These are phyloP conservation scores for Serendipita vermifera DNA, from an alignment of 768 basidiomycete genomes.

Conservation along the genomic window DNA sequence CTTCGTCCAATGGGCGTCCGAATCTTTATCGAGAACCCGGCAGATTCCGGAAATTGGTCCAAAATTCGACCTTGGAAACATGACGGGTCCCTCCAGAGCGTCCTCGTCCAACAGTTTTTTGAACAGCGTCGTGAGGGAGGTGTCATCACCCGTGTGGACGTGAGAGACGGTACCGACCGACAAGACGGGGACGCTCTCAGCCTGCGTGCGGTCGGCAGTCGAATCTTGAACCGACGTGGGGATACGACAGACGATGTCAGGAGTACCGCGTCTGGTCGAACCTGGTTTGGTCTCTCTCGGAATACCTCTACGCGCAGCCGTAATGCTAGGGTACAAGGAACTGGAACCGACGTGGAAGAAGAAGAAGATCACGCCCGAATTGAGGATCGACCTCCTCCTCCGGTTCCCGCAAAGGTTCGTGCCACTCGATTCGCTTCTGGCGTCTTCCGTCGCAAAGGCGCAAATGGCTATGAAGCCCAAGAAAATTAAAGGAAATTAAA, in stretches of 20 bases:
- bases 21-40: conserved; percentile 12
- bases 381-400: not conserved
- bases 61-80: conserved; percentile 11
- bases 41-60: conserved; percentile 9
- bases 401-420: conserved; percentile 4
- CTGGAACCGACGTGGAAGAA: not conserved
- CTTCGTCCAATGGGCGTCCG: conserved; percentile 10
- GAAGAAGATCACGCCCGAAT: not conserved
- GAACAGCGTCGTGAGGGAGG: not conserved
- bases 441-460: not conserved
- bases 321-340: not conserved
- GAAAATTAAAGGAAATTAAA: too few relatives aligned
- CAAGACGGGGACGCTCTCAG: not conserved
- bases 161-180: conserved; percentile 10
- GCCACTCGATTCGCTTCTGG: not conserved
- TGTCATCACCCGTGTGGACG: conserved; percentile 9
- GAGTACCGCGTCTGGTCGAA: not conserved
- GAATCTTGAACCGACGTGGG: not conserved
- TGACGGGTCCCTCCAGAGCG: conserved; percentile 12
- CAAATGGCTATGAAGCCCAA: not conserved
- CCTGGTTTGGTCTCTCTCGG: conserved; percentile 1
- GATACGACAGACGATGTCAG: not conserved
- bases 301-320: not conserved
- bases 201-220: not conserved
- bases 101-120: conserved; percentile 12